Conservation (phyloP, 139 green algal species). For the Nannochloris sp. region DNA sequence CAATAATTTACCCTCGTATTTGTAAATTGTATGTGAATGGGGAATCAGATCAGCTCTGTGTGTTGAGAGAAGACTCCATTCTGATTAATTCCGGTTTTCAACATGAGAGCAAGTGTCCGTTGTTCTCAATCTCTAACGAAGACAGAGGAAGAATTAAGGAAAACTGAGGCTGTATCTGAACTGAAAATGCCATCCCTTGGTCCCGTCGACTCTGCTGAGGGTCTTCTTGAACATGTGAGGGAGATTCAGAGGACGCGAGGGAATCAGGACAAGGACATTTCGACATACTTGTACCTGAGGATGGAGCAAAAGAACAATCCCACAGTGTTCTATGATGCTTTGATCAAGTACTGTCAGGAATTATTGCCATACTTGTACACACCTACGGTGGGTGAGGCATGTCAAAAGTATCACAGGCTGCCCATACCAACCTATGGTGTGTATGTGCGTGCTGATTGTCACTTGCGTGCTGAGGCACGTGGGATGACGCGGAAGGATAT, state of each 20-base stretch:
- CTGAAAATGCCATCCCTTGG: too few species aligned
- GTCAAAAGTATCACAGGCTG: conserved; percentile 55
- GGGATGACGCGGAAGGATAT: background rate
- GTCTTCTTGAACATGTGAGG: conserved; percentile 1
- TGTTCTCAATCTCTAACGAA: too few species aligned
- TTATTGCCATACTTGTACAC: conserved; percentile 85
- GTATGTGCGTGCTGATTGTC: conserved; percentile 18
- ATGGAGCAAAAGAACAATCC: conserved; percentile 12
- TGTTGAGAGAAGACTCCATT: too few species aligned
- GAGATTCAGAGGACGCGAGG: conserved; percentile 2
- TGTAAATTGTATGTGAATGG: too few species aligned
- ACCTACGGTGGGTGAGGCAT: conserved; percentile 89
- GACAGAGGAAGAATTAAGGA: too few species aligned
- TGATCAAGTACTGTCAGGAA: conserved; percentile 57
- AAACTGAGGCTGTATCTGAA: too few species aligned
- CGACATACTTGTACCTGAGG: conserved; percentile 5
- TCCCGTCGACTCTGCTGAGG: background rate
- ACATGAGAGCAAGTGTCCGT: too few species aligned
- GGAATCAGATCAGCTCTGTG: too few species aligned
- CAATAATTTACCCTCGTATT: too few species aligned
- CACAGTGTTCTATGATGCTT: conserved; percentile 48
- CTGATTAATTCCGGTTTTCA: too few species aligned
- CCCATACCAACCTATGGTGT: conserved; percentile 30
- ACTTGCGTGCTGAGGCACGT: too few species aligned
- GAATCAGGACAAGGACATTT: background rate